Evolutionary conservation across 2,329 filamentous ascomycete species (phyloP).

Genomic region (Talaromyces sp.): DNA sequence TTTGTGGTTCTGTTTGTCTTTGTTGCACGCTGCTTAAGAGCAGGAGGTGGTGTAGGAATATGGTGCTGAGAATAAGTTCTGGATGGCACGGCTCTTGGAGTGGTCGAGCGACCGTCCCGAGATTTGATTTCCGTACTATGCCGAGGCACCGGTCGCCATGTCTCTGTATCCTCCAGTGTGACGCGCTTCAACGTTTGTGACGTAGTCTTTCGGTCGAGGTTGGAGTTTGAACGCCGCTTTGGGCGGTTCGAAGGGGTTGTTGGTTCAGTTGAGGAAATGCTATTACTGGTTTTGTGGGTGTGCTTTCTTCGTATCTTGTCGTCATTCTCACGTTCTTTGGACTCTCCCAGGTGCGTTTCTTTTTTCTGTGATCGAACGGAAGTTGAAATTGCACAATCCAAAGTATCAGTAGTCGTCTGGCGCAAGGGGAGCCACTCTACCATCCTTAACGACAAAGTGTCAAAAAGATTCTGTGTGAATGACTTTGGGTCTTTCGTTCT

Average conservation of each 20-base stretch:
- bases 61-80: slow-evolving; percentile 15
- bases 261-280: slow-evolving; percentile 19
- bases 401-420: slow-evolving; percentile 25
- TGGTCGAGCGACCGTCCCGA: slow-evolving; percentile 29
- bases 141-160: slow-evolving; percentile 34
- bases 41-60: slow-evolving; percentile 38
- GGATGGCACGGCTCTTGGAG: slow-evolving; percentile 24
- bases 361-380: slow-evolving; percentile 7
- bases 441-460: slow-evolving; percentile 45
- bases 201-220: slow-evolving; percentile 38
- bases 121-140: slow-evolving; percentile 32
- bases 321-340: not conserved
- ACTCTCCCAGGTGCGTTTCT: not conserved
- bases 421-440: slow-evolving; percentile 47
- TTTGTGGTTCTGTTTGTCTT: slow-evolving; percentile 27
- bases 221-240: slow-evolving; percentile 27
- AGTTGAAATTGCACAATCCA: slow-evolving; percentile 20
- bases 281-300: slow-evolving; percentile 15
- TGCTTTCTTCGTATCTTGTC: not conserved
- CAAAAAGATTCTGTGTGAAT: slow-evolving; percentile 58
- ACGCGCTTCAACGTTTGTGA: slow-evolving; percentile 40
- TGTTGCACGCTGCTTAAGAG: slow-evolving; percentile 41
- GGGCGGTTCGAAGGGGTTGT: slow-evolving; percentile 32
- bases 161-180: slow-evolving; percentile 38
- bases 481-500: slow-evolving; percentile 57